Evolutionary conservation across 1,284 basidiomycete species (phyloP).

Genomic region (Xanthoconium separans): DNA sequence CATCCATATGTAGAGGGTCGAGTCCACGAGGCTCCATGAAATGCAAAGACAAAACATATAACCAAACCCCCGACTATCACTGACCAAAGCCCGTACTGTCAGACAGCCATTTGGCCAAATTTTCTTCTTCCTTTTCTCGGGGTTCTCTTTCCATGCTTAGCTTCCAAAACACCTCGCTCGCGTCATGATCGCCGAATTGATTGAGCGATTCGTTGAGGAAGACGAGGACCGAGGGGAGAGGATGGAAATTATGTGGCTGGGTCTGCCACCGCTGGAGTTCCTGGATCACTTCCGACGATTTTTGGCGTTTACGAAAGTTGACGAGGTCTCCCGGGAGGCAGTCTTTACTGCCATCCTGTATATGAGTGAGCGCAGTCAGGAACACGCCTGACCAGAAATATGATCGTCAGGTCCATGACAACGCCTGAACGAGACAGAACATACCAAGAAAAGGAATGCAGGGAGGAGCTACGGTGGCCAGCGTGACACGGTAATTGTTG

Average conservation of each 20-base stretch:
- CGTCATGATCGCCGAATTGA: slow-evolving; percentile 43
- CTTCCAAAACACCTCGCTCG: slow-evolving; percentile 59
- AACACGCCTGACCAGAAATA: slow-evolving; percentile 57
- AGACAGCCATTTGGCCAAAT: slow-evolving; percentile 60
- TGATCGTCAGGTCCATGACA: neutral
- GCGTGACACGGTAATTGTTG: slow-evolving; percentile 64
- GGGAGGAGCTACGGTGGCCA: slow-evolving; percentile 70
- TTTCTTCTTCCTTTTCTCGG: slow-evolving; percentile 72
- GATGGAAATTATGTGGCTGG: slow-evolving; percentile 69
- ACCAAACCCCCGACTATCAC: slow-evolving; percentile 6
- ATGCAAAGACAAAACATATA: neutral
- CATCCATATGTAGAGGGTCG: neutral
- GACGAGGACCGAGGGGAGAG: slow-evolving; percentile 54
- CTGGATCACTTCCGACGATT: slow-evolving; percentile 74
- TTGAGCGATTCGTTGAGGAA: slow-evolving; percentile 59
- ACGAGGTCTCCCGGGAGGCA: slow-evolving; percentile 60
- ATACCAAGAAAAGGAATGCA: slow-evolving; percentile 82
- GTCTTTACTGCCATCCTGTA: slow-evolving; percentile 83
- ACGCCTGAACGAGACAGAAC: slow-evolving; percentile 20
- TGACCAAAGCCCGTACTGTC: slow-evolving; percentile 56
- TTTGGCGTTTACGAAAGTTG: slow-evolving; percentile 80
- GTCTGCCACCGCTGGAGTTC: slow-evolving; percentile 81
- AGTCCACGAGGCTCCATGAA: slow-evolving; percentile 10
- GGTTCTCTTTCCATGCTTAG: slow-evolving; percentile 69
- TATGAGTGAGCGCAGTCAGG: slow-evolving; percentile 77